Evolutionary conservation across 768 basidiomycete genomes (phyloP).

Genomic region (Cantharellus anzutake): DNA sequence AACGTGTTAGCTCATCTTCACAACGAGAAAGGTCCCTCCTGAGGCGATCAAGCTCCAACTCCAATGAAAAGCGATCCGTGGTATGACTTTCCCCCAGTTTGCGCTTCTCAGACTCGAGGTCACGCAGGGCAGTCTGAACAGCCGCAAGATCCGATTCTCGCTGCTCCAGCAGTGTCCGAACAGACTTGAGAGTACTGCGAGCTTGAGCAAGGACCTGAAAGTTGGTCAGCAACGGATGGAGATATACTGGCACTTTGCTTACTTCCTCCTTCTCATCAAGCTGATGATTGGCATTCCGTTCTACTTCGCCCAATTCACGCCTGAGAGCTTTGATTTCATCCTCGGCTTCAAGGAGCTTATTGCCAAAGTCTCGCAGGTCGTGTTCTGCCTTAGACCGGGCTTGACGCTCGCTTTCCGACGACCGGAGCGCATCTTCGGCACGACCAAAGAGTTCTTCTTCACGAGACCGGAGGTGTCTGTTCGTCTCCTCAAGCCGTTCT

Average conservation of each 20-base stretch:
- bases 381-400: constrained; percentile 32
- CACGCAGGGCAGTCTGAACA: constrained; percentile 52
- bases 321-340: constrained; percentile 1
- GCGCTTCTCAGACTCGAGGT: constrained; percentile 57
- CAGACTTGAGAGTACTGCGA: neutral
- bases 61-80: constrained; percentile 66
- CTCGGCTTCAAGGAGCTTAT: neutral
- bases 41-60: constrained; percentile 75
- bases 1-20: constrained; percentile 58
- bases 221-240: constrained; percentile 5
- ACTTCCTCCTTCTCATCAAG: constrained; percentile 9
- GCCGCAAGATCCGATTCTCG: constrained; percentile 58
- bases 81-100: constrained; percentile 70
- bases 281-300: constrained; percentile 4
- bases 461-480: constrained; percentile 44
- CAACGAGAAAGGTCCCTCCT: constrained; percentile 66
- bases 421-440: constrained; percentile 44
- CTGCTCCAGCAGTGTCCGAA: constrained; percentile 32
- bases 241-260: constrained; percentile 9
- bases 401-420: constrained; percentile 37
- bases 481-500: constrained; percentile 39
- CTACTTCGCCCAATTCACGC: constrained; percentile 10
- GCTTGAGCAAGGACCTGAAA: neutral
- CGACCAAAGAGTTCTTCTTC: constrained; percentile 64
- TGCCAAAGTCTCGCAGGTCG: neutral